Evolutionary conservation across 345 rosid genomes (phyloP).

Genomic region (Linum trigynum): DNA sequence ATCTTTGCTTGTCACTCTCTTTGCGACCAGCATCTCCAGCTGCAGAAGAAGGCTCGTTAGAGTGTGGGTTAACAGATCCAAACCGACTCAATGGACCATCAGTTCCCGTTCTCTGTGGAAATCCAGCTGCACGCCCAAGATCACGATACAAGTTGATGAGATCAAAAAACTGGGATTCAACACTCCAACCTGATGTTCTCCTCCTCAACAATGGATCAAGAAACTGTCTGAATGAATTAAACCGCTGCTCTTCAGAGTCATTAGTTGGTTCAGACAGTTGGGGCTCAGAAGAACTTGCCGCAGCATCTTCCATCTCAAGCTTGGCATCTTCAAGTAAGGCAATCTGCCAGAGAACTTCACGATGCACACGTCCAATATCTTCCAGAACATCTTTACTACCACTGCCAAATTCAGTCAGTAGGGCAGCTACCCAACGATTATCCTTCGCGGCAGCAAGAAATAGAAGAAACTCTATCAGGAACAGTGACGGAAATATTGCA

Average conservation of each 20-base stretch:
- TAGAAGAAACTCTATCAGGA: slow-evolving; percentile 82
- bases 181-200: slow-evolving; percentile 70
- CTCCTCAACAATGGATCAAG: slow-evolving; percentile 87
- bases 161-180: slow-evolving; percentile 90
- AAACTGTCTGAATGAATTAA: slow-evolving; percentile 81
- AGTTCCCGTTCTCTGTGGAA: slow-evolving; percentile 47
- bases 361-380: slow-evolving; percentile 76
- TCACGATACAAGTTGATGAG: slow-evolving; percentile 81
- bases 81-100: slow-evolving; percentile 41
- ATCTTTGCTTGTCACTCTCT: slow-evolving; percentile 66
- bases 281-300: slow-evolving; percentile 33
- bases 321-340: slow-evolving; percentile 72
- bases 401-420: slow-evolving; percentile 75
- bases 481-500: slow-evolving; percentile 67
- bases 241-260: slow-evolving; percentile 65
- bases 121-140: slow-evolving; percentile 71
- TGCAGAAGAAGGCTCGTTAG: slow-evolving; percentile 44
- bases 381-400: slow-evolving; percentile 79
- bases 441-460: slow-evolving; percentile 92
- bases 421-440: slow-evolving; percentile 87
- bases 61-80: slow-evolving; percentile 30
- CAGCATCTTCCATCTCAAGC: slow-evolving; percentile 43
- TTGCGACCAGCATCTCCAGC: slow-evolving; percentile 34
- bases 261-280: slow-evolving; percentile 42
- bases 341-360: slow-evolving; percentile 86